These are phyloP conservation scores for Eurotiales sp. DNA, from an alignment of 2,329 filamentous ascomycete species.

Conservation along the genomic window DNA sequence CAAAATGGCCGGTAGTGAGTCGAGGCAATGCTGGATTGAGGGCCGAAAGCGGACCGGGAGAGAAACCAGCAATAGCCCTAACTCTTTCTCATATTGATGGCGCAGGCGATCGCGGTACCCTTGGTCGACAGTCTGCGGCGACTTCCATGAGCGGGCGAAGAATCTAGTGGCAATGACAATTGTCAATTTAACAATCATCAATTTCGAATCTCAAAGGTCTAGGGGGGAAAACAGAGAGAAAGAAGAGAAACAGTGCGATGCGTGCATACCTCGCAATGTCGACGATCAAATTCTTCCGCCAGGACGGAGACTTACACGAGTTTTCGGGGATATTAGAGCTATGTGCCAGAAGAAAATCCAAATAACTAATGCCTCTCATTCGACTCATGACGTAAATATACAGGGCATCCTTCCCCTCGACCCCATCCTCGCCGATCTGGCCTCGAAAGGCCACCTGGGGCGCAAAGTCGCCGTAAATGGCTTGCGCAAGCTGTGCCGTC, in stretches of 20 bases:
- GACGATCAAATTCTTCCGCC: constrained; percentile 33
- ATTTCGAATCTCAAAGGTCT: no score
- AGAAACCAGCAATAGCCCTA: constrained; percentile 29
- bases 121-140: constrained; percentile 27
- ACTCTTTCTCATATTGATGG: constrained; percentile 28
- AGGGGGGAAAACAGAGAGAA: neutral
- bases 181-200: constrained; percentile 1
- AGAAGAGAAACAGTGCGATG: neutral
- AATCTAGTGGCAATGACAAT: constrained; percentile 33
- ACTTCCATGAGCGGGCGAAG: constrained; percentile 39
- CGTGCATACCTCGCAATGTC: constrained; percentile 29
- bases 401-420: constrained; percentile 29
- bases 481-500: constrained; percentile 24
- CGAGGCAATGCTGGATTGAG: constrained; percentile 29
- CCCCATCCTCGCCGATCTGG: constrained; percentile 25
- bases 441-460: constrained; percentile 27
- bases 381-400: constrained; percentile 34
- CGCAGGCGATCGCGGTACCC: constrained; percentile 23
- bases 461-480: constrained; percentile 30
- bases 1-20: constrained; percentile 30
- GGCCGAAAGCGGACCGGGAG: constrained; percentile 35
- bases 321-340: constrained; percentile 29
- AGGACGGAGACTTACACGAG: constrained; percentile 28
- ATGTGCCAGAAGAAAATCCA: constrained; percentile 36
- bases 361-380: constrained; percentile 29